Percentiles rank a stretch among this genome's conserved stretches.
Evolutionary conservation across 2,329 filamentous ascomycete genomes (phyloP).

Genomic region (Fusarium anguioides): DNA sequence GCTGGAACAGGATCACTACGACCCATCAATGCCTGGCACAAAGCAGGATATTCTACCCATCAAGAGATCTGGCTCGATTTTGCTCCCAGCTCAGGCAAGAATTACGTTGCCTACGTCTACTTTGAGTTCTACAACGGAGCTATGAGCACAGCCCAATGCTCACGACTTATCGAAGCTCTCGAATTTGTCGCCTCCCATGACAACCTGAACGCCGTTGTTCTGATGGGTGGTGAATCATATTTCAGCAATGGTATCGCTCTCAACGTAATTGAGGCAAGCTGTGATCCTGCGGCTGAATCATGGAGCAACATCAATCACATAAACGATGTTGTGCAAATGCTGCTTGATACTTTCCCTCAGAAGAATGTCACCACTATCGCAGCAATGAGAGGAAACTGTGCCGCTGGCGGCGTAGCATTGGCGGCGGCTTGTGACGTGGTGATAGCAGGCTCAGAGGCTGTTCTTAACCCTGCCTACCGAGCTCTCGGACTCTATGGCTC

Average conservation of each 20-base stretch:
- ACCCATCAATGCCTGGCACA: not conserved
- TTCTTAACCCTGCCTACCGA: conserved; percentile 32
- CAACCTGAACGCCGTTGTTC: conserved; percentile 10
- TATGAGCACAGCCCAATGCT: conserved; percentile 31
- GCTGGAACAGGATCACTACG: not conserved
- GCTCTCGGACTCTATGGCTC: conserved; percentile 29
- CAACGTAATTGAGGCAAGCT: conserved; percentile 31
- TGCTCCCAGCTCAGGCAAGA: not conserved
- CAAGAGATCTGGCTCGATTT: conserved; percentile 27
- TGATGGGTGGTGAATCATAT: conserved; percentile 32
- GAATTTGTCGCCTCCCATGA: conserved; percentile 1
- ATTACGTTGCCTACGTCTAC: conserved; percentile 20
- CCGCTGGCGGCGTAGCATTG: conserved; percentile 30
- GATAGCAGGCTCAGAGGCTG: conserved; percentile 18
- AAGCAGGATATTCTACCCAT: not conserved
- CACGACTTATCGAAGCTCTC: conserved; percentile 25
- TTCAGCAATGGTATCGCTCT: conserved; percentile 35
- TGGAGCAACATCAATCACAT: conserved; percentile 34
- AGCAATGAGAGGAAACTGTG: conserved; percentile 28
- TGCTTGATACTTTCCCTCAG: conserved; percentile 2
- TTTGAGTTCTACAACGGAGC: conserved; percentile 35
- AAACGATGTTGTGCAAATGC: conserved; percentile 9
- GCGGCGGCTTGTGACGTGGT: conserved; percentile 29
- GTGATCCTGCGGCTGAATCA: conserved; percentile 18
- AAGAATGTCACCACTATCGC: conserved; percentile 11